Percentiles rank a stretch among this genome's conserved stretches.
phyloP scores from a whole-genome alignment of 192 early-diverging fungal genomes.

The Entomortierella parvispora region DNA sequence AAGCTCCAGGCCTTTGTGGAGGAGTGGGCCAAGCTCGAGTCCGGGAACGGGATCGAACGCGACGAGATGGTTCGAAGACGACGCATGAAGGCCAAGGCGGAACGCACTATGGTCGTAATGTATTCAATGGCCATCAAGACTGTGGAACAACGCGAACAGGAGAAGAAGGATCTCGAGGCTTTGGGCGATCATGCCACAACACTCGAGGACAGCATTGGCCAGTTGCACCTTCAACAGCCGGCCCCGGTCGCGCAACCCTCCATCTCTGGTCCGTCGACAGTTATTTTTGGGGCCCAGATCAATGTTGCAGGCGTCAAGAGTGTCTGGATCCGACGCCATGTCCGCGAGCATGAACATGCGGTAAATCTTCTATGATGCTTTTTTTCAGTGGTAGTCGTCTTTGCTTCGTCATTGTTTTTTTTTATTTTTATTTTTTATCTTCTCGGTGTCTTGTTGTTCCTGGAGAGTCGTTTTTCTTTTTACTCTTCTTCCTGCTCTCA shows the following conservation, averaged over 20 bases:
- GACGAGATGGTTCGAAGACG: slow-evolving; percentile 35
- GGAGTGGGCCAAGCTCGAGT: slow-evolving; percentile 56
- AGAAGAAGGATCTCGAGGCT: slow-evolving; percentile 7
- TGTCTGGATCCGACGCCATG: slow-evolving; percentile 46
- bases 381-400: background rate
- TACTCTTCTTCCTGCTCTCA: too few relatives aligned
- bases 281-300: slow-evolving; percentile 52
- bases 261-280: slow-evolving; percentile 9
- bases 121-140: slow-evolving; percentile 47
- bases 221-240: background rate
- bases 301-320: slow-evolving; percentile 58
- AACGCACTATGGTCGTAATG: slow-evolving; percentile 32
- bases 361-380: slow-evolving; percentile 38
- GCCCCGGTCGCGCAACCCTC: background rate
- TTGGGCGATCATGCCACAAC: slow-evolving; percentile 6
- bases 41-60: slow-evolving; percentile 41
- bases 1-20: slow-evolving; percentile 59
- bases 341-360: slow-evolving; percentile 54
- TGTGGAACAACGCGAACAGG: slow-evolving; percentile 34
- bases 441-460: too few relatives aligned
- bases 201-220: slow-evolving; percentile 1
- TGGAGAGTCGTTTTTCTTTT: too few relatives aligned
- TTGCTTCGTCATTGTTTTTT: background rate
- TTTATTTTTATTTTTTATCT: too few relatives aligned
- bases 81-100: slow-evolving; percentile 36